Evolutionary conservation across 2,329 filamentous ascomycete species (phyloP).

Genomic region (Dendryphion nanum): DNA sequence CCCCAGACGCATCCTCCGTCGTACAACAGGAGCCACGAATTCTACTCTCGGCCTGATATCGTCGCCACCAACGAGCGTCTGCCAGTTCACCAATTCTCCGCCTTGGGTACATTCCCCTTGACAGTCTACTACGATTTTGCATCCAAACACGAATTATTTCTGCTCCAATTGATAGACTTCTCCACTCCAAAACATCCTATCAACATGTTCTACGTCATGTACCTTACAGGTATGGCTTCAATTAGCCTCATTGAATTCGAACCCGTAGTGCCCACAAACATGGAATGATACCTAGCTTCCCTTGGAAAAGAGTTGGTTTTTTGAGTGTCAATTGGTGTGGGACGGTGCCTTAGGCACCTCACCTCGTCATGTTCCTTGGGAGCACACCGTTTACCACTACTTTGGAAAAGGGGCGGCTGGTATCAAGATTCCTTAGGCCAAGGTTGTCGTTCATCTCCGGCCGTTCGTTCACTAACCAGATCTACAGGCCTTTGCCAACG

Average conservation of each 20-base stretch:
- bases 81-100: slow-evolving; percentile 30
- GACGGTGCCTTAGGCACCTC: slow-evolving; percentile 2
- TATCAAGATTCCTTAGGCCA: neutral
- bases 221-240: slow-evolving; percentile 41
- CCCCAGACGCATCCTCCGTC: slow-evolving; percentile 26
- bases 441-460: neutral
- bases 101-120: slow-evolving; percentile 18
- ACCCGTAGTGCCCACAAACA: no score
- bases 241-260: slow-evolving; percentile 11
- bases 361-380: slow-evolving; percentile 4
- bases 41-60: slow-evolving; percentile 24
- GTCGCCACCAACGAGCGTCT: slow-evolving; percentile 33
- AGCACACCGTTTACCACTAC: slow-evolving; percentile 14
- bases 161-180: slow-evolving; percentile 22
- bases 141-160: slow-evolving; percentile 19
- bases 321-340: slow-evolving; percentile 16
- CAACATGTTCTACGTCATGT: slow-evolving; percentile 46
- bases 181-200: slow-evolving; percentile 18
- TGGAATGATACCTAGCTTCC: no score
- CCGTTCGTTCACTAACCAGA: slow-evolving; percentile 39
- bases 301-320: no score
- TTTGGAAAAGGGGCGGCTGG: slow-evolving; percentile 4
- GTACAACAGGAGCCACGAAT: slow-evolving; percentile 39
- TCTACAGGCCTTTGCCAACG: slow-evolving; percentile 83
- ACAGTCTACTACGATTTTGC: slow-evolving; percentile 23